These are phyloP conservation scores for Solanum lycopersicoides DNA, from an alignment of 257 asterid species.

Conservation along the genomic window DNA sequence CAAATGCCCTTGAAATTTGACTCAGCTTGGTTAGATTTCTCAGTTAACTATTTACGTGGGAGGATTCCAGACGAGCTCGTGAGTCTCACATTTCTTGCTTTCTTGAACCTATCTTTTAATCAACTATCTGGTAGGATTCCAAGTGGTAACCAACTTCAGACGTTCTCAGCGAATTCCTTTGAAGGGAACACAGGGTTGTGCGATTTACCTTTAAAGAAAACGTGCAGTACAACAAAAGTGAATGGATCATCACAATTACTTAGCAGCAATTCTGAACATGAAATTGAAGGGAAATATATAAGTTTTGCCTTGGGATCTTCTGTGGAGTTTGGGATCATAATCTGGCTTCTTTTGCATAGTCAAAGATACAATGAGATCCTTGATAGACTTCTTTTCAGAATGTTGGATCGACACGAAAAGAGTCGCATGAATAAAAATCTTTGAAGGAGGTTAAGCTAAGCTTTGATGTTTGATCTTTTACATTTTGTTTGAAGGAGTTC, in stretches of 20 bases:
- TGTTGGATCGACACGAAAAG: neutral
- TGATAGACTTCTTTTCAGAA: neutral
- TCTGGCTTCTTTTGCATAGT: neutral
- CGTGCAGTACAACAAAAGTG: neutral
- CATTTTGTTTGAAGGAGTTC: neutral
- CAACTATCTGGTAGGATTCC: constrained; percentile 30
- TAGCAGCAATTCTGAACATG: neutral
- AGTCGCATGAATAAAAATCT: neutral
- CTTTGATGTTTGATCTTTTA: neutral
- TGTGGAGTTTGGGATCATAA: neutral
- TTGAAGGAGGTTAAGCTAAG: neutral
- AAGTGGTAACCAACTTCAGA: constrained; percentile 11
- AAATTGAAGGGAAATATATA: neutral
- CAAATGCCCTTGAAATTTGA: neutral
- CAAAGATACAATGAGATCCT: neutral
- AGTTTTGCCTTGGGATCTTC: neutral
- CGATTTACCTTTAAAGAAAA: neutral
- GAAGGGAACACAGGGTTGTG: constrained; percentile 17
- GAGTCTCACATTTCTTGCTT: constrained; percentile 30
- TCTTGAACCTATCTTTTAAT: constrained; percentile 34
- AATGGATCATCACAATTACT: too few species aligned
- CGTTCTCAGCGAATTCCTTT: constrained; percentile 10
- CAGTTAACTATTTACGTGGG: constrained; percentile 17
- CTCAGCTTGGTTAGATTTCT: neutral
- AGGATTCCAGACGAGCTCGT: constrained; percentile 26